A percentile compares a stretch with the other conserved stretches of the same genome.
phyloP scores from a whole-genome alignment of 352 stramenopile species.

The Pythium aristosporum region DNA sequence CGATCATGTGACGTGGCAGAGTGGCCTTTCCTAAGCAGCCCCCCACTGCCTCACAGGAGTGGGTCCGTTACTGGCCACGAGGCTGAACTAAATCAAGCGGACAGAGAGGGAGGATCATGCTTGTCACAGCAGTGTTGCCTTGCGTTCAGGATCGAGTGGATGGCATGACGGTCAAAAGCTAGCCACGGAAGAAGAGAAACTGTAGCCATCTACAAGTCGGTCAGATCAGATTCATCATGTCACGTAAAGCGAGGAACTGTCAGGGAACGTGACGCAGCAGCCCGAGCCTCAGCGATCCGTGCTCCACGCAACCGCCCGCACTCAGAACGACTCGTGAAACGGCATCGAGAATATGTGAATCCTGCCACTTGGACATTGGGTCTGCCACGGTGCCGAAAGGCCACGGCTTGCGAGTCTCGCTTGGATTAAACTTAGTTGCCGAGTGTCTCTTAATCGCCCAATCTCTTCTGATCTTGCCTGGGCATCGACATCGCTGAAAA shows the following conservation, averaged over 20 bases:
- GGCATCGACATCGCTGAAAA: background rate
- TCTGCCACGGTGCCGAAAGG: background rate
- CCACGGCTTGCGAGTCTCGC: background rate
- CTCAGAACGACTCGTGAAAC: conserved; percentile 2
- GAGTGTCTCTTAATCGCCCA: too few relatives aligned
- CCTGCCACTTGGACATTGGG: background rate
- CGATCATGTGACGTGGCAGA: background rate
- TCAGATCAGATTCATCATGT: too few relatives aligned
- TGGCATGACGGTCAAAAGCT: background rate
- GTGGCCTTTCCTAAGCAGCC: too few relatives aligned
- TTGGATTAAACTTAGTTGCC: background rate
- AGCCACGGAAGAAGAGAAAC: background rate
- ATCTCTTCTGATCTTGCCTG: background rate
- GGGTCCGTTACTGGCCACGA: background rate
- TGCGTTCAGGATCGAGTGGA: background rate
- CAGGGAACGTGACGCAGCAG: too few relatives aligned
- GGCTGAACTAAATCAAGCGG: background rate
- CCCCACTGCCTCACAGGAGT: background rate
- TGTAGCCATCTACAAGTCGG: background rate
- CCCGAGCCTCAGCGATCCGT: too few relatives aligned
- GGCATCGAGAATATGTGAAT: conserved; percentile 15
- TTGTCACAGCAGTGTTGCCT: background rate
- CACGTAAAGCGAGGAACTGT: too few relatives aligned
- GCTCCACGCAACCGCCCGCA: too few relatives aligned
- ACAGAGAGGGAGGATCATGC: background rate